Base-by-base conservation (phyloP, 1,284 basidiomycete species). In the Trichosporon faecale region DNA sequence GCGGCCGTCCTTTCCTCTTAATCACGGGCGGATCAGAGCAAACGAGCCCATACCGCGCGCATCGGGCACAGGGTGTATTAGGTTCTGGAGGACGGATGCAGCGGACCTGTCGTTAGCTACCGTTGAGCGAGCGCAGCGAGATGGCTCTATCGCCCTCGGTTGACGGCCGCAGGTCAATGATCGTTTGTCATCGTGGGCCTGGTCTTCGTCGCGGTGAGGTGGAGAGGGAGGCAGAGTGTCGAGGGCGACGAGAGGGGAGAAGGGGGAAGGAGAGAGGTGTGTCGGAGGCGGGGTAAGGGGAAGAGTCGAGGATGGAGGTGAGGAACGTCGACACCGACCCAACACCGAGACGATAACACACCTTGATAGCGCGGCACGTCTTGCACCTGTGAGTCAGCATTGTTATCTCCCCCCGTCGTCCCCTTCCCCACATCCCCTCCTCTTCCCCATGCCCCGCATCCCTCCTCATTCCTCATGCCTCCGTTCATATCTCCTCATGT, bases 331-430 rank as follows among this genome's bases (percentile, higher is more conserved):
- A 14, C 35, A 37, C 11, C 35, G 35, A 14, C 35, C 11, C 11
- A 40, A 44, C 40, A 44, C 40, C 40, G 40, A 44, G 40, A 37
- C 35, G 3, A 4, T n/a, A 18, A n/a, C 40, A 6, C 55, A 76
- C 76, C 69, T 77, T 77, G 64, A 72, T 77, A 2, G 73, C 70
- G n/a, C 76, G 72, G 68, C 76, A 77, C 2, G 75, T 72, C 23
- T 72, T 75, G 49, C 76, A 77, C 12, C 76, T 77, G 68, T 55
- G n/a, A 3, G 40, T 44, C 40, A 44, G 40, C 40, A n/a, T 40
- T 14, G 9, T 40, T 40, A 9, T n/a, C 16, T 44, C 40, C n/a
- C 35, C 12, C 35, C 44, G n/a, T 21, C n/a, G 18, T 5, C 18
- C 5, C 16, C 6, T 21, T 6, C 21, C 44, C 44, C 44, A 14